Base-by-base conservation (phyloP, 2,329 filamentous ascomycete genomes). In the Helminthosporium solani region DNA sequence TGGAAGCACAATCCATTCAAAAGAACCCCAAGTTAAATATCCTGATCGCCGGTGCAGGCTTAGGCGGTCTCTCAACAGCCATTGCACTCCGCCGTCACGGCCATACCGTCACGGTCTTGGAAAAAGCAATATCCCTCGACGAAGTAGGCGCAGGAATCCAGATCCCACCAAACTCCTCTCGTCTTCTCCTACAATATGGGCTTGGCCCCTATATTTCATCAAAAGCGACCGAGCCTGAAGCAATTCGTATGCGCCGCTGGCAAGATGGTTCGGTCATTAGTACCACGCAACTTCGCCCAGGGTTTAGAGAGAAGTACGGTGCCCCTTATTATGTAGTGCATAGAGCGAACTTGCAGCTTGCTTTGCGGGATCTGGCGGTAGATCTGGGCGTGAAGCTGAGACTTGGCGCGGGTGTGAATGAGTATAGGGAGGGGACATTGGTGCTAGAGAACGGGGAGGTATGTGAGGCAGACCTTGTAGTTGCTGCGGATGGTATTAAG, bases 231-330 rank as follows among this genome's bases (percentile, higher is more conserved):
- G 66, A 69, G 39, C 80, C 81, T 0, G 70, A 67, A 1, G 67
- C 67, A 0, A 64, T 83, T 0, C 65, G 70, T 2, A 73, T 83
- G 7, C 73, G 75, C 34, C 67, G 80, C 7, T 84, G 79, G 57
- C 71, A 75, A 4, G 75, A 80, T 23, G 56, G 61, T 16, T 60
- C 63, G 33, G 33, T 75, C 0, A 63, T 82, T 0, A 76, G 76
- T 0, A 59, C 73, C 9, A 76, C 81, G 14, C 60, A 82, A 53
- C 65, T 70, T 12, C 73, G 76, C 0, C 80, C 80, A 0, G 82
- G 81, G 49, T 67, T 78, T 39, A 74, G 79, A 33, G 33, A 41
- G 8, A 33, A 31, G 15, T 61, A 49, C 21, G 47, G 39, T 2
- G 57, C 52, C 12, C 54, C 56, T 25, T 61, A 57, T 35, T 58